Conservation (phyloP, 2,329 filamentous ascomycete species). For the Dendrostoma leiphaemia region DNA sequence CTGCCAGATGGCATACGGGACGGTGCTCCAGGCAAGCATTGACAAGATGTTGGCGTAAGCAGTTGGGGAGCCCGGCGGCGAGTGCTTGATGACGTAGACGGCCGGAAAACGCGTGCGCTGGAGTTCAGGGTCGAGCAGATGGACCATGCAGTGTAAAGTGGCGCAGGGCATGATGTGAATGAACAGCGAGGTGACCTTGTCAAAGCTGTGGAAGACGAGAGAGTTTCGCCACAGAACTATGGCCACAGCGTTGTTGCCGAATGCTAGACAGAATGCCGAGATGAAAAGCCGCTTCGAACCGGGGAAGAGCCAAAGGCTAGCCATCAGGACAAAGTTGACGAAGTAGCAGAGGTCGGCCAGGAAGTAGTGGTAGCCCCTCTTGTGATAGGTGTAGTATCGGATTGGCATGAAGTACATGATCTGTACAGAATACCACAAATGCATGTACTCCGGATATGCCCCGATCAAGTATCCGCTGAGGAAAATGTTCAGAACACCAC, state of each 20-base stretch:
- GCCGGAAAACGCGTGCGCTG: conserved; percentile 77
- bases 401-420: conserved; percentile 96
- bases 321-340: conserved; percentile 80
- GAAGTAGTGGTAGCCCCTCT: conserved; percentile 94
- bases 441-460: conserved; percentile 80
- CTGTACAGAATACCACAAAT: conserved; percentile 87
- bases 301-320: conserved; percentile 89
- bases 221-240: conserved; percentile 99
- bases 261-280: conserved; percentile 86
- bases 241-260: conserved; percentile 94
- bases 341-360: conserved; percentile 97
- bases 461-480: conserved; percentile 93
- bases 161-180: conserved; percentile 99
- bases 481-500: conserved; percentile 94
- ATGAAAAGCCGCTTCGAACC: conserved; percentile 89
- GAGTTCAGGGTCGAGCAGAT: conserved; percentile 66
- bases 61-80: conserved; percentile 67
- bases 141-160: conserved; percentile 87
- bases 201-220: conserved; percentile 95
- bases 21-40: conserved; percentile 93
- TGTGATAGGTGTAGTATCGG: conserved; percentile 86
- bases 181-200: conserved; percentile 98
- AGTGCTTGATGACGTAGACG: conserved; percentile 74
- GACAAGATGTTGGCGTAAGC: conserved; percentile 74
- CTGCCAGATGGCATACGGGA: conserved; percentile 94